A percentile compares a stretch with the other conserved stretches of the same genome.
Evolutionary conservation across 2,329 filamentous ascomycete genomes (phyloP).

Genomic region (Colletotrichum sp.): DNA sequence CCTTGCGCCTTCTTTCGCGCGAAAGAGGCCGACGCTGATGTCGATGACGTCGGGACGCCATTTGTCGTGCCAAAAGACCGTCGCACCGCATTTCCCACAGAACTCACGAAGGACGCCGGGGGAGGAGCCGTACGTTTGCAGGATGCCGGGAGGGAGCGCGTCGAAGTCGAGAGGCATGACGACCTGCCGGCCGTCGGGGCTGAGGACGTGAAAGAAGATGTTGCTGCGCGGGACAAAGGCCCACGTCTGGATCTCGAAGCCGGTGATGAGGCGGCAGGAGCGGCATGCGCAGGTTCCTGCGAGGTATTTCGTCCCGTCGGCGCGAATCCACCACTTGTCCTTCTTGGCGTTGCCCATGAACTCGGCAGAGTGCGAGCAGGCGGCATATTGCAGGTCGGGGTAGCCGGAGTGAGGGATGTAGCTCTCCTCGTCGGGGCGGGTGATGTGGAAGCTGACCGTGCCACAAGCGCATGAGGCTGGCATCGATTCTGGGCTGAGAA

Average conservation of each 20-base stretch:
- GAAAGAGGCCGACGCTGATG: constrained; percentile 66
- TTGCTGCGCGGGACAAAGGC: constrained; percentile 67
- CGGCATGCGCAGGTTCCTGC: constrained; percentile 66
- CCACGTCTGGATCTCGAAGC: constrained; percentile 71
- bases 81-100: constrained; percentile 67
- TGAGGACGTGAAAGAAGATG: constrained; percentile 48
- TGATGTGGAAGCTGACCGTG: constrained; percentile 58
- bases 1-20: constrained; percentile 53
- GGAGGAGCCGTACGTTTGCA: constrained; percentile 60
- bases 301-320: constrained; percentile 54
- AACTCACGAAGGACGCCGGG: constrained; percentile 63
- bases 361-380: not conserved
- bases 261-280: constrained; percentile 64
- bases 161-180: constrained; percentile 37
- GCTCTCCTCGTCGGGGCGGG: constrained; percentile 55
- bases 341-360: constrained; percentile 47
- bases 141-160: constrained; percentile 40
- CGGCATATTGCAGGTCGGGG: constrained; percentile 44
- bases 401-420: constrained; percentile 49
- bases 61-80: constrained; percentile 65
- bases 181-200: not conserved
- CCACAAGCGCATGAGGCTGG: constrained; percentile 32
- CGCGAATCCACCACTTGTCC: constrained; percentile 66
- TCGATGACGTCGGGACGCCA: constrained; percentile 63
- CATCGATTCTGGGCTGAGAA: constrained; percentile 2